Percentiles rank a stretch among this genome's conserved stretches.
Conservation (phyloP, 2,329 filamentous ascomycete genomes). For the Esteya vermicola region DNA sequence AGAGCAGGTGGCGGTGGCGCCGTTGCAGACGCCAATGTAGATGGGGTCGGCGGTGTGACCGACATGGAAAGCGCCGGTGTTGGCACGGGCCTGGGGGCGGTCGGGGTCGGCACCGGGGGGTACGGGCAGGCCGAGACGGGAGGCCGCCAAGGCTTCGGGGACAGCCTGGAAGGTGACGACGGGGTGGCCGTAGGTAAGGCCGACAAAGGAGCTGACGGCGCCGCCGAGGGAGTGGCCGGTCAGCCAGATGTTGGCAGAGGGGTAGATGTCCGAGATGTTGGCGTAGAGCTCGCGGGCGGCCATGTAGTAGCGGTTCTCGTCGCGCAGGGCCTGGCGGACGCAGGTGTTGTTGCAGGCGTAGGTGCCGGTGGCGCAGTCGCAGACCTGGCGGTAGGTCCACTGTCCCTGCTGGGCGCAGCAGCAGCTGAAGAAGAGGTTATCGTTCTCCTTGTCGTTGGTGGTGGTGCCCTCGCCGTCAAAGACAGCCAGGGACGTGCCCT, state of each 20-base stretch:
- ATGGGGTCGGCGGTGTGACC: constrained; percentile 93
- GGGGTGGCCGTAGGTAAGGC: constrained; percentile 79
- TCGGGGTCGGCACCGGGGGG: constrained; percentile 65
- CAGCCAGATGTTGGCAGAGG: constrained; percentile 73
- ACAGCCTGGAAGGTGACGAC: constrained; percentile 89
- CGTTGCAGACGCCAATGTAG: constrained; percentile 84
- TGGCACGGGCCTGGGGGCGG: constrained; percentile 53
- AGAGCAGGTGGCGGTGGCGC: constrained; percentile 75
- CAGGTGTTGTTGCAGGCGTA: constrained; percentile 92
- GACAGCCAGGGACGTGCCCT: constrained; percentile 78
- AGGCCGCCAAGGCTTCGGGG: constrained; percentile 76
- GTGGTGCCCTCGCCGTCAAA: constrained; percentile 97
- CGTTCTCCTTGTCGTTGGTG: constrained; percentile 93
- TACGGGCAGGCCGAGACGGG: constrained; percentile 68
- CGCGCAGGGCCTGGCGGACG: constrained; percentile 55
- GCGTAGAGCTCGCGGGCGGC: constrained; percentile 80
- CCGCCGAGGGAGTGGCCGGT: constrained; percentile 88
- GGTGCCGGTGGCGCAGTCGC: constrained; percentile 76
- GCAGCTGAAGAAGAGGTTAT: constrained; percentile 96
- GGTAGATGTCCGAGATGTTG: constrained; percentile 83
- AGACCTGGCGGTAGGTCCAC: constrained; percentile 81
- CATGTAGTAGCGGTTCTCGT: constrained; percentile 84
- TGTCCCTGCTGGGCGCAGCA: constrained; percentile 91
- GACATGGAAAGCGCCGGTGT: constrained; percentile 77
- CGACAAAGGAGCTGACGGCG: constrained; percentile 74